Evolutionary conservation across 192 early-diverging fungal species (phyloP).

Genomic region (Backusella australiensis): DNA sequence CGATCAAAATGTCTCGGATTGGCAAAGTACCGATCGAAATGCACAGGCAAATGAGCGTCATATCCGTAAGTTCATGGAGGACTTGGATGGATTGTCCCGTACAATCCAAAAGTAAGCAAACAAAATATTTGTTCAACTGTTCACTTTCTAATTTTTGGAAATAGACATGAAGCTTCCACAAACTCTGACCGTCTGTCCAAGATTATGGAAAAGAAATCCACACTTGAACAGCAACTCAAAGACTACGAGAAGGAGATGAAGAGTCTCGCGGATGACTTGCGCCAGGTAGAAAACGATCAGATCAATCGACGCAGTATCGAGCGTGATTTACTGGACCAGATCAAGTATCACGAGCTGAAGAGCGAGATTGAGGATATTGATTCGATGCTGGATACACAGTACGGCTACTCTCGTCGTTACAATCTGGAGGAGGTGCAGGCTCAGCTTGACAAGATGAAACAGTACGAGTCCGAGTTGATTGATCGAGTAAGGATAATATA

Average conservation of each 20-base stretch:
- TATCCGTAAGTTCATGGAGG: not conserved
- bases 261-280: not conserved
- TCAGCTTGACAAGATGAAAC: not conserved
- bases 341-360: constrained; percentile 35
- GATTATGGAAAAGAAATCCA: not conserved
- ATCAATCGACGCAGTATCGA: constrained; percentile 35
- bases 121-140: too few species aligned
- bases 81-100: not conserved
- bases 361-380: constrained; percentile 28
- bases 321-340: constrained; percentile 47
- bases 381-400: not conserved
- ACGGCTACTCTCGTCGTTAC: constrained; percentile 2
- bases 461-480: not conserved
- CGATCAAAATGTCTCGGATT: not conserved
- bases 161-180: not conserved
- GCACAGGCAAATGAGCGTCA: not conserved
- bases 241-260: not conserved
- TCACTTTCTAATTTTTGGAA: not conserved
- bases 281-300: constrained; percentile 11
- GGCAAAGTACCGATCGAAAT: not conserved
- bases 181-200: not conserved
- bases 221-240: not conserved
- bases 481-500: not conserved
- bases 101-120: not conserved
- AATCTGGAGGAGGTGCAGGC: not conserved